Evolutionary conservation across 108 stramenopile genomes (phyloP), one percentile per base, ranked within the genome.

Genomic region (Cyclotella choctawhatcheeana): DNA sequence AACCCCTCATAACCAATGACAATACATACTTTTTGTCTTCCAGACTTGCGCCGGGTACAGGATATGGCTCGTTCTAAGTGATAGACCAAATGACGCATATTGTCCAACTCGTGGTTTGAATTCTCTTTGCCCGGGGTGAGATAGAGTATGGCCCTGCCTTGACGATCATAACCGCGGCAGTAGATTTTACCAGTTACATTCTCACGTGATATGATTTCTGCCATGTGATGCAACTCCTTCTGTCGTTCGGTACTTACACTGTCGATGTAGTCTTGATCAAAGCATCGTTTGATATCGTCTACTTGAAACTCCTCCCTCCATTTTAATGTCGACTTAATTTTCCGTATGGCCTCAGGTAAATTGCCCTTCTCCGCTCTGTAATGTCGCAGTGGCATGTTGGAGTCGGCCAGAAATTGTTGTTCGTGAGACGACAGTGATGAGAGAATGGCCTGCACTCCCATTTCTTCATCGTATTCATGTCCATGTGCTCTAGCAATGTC

Each of bases 81-180:
- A 63, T 94, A 97, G 0, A 97, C 96, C 54, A 98, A 76, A 75
- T 97, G 90, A 22, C 84, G 67, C 85, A 98, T 95, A 43, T 97
- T 91, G 40, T 91, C 83, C 24, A 78, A 55, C 51, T 89, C 83
- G 53, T 91, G 55, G 8, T 69, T 65, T 8, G 93, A 93, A 71
- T 97, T 98, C 63, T 98, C 97, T 5, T 61, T 67, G 3, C 79
- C 82, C 0, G 97, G 97, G 13, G 93, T 85, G 85, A 97, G 91
- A 74, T 90, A 90, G 52, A 95, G 54, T 21, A 93, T 44, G n/a
- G 89, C 93, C 7, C 95, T 73, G 0, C 95, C 96, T 26, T 86
- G 82, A 43, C 73, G 77, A 76, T 6, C 37, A 40, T 40, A 8
- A 12, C 12, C 6, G 12, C 12, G 37, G 12, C 12, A 40, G 12